phyloP scores from a whole-genome alignment of 2,329 filamentous ascomycete genomes.

The Thermothelomyces thermophilus region DNA sequence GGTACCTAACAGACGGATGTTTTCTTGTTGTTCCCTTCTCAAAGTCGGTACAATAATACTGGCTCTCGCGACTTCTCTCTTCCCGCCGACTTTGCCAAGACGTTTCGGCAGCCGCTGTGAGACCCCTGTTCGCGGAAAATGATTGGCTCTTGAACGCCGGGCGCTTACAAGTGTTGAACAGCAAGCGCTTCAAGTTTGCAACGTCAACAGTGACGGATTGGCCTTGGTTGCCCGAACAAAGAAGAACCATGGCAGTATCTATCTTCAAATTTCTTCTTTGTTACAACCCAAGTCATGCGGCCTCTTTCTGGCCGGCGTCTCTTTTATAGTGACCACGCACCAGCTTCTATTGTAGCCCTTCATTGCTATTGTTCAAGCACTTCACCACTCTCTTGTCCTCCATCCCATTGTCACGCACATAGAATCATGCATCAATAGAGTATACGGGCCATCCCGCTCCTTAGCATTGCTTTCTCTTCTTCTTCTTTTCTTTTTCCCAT shows the following conservation, averaged over 20 bases:
- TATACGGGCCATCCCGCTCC: not conserved
- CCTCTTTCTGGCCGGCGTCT: not conserved
- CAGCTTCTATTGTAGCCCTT: constrained; percentile 1
- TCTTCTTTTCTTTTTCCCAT: constrained; percentile 2
- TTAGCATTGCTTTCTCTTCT: constrained; percentile 8
- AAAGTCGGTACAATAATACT: too few relatives aligned
- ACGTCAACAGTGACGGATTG: constrained; percentile 11
- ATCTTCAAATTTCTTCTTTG: constrained; percentile 8
- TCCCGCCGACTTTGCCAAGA: not conserved
- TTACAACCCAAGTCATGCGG: constrained; percentile 5
- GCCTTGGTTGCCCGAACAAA: constrained; percentile 16
- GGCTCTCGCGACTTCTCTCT: too few relatives aligned
- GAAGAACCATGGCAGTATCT: constrained; percentile 12
- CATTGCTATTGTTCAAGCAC: constrained; percentile 8
- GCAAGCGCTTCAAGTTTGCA: constrained; percentile 18
- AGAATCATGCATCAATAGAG: constrained; percentile 12
- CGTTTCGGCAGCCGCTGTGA: constrained; percentile 22
- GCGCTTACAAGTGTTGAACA: constrained; percentile 17
- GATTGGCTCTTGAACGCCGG: constrained; percentile 25
- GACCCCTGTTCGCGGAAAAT: constrained; percentile 15
- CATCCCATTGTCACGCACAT: constrained; percentile 1
- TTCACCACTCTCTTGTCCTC: constrained; percentile 9
- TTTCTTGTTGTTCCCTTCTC: too few relatives aligned
- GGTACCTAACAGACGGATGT: too few relatives aligned
- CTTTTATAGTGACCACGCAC: constrained; percentile 14